These are phyloP conservation scores for Botryotinia calthae DNA, from an alignment of 2,329 filamentous ascomycete species.

Conservation along the genomic window DNA sequence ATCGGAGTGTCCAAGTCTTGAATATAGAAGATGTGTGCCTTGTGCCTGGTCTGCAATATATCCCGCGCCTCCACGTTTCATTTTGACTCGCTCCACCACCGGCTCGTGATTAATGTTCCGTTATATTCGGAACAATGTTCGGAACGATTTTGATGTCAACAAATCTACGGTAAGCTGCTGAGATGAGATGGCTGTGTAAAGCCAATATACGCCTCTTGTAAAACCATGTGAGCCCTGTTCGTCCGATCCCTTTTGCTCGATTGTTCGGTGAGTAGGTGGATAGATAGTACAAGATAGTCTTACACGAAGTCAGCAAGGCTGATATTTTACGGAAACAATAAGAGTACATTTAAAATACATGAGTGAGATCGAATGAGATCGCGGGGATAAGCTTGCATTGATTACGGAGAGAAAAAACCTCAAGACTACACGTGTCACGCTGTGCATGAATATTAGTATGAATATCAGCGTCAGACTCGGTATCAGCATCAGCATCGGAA, in stretches of 20 bases:
- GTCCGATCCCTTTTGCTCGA: not conserved
- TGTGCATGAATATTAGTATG: not conserved
- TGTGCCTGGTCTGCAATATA: not conserved
- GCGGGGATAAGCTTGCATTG: not conserved
- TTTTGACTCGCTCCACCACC: not conserved
- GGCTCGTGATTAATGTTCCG: not conserved
- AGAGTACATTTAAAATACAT: not conserved
- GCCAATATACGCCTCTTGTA: not conserved
- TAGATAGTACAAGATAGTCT: not conserved
- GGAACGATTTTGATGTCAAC: not conserved
- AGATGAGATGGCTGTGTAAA: not conserved
- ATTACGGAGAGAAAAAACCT: not conserved
- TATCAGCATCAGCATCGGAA: not conserved
- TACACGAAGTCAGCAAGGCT: not conserved
- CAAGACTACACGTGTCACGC: not conserved
- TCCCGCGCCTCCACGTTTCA: not conserved
- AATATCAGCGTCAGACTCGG: not conserved
- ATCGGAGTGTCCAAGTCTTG: not conserved
- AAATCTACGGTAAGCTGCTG: not conserved
- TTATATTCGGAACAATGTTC: not conserved
- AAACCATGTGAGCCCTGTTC: not conserved
- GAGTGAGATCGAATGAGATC: no score
- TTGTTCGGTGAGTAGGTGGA: not conserved
- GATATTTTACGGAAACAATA: not conserved
- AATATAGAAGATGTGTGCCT: not conserved